These are phyloP conservation scores for Dichotomocladium elegans DNA, from an alignment of 371 early-diverging fungal genomes.

Conservation along the genomic window DNA sequence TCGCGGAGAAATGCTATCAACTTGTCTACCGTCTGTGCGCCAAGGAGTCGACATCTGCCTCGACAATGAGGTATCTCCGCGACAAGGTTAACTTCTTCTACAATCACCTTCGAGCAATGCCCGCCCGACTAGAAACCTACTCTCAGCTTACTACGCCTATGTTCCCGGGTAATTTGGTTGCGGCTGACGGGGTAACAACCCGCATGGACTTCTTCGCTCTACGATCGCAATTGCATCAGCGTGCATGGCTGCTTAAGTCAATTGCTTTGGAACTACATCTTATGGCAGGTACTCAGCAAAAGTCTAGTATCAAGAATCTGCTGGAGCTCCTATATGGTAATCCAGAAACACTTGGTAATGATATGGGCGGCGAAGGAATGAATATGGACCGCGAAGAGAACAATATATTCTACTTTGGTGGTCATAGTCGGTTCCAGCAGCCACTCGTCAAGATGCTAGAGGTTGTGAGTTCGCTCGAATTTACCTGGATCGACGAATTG, in stretches of 20 bases:
- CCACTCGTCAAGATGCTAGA: conserved; percentile 56
- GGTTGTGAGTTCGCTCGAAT: conserved; percentile 51
- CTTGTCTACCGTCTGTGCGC: conserved; percentile 78
- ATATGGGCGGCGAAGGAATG: conserved; percentile 21
- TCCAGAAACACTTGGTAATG: conserved; percentile 4
- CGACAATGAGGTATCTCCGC: conserved; percentile 80
- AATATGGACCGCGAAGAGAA: conserved; percentile 46
- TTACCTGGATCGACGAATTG: conserved; percentile 48
- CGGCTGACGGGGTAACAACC: conserved; percentile 20
- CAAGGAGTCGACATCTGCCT: conserved; percentile 59
- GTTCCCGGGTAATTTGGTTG: conserved; percentile 15
- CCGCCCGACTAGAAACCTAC: conserved; percentile 40
- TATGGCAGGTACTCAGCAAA: conserved; percentile 19
- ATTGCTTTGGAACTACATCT: conserved; percentile 82
- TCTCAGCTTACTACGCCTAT: conserved; percentile 11
- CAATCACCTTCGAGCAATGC: conserved; percentile 53
- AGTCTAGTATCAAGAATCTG: conserved; percentile 51
- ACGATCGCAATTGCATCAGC: conserved; percentile 74
- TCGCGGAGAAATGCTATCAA: conserved; percentile 85
- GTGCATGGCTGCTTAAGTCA: conserved; percentile 86
- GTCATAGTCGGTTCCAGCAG: conserved; percentile 63
- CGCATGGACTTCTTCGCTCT: conserved; percentile 48
- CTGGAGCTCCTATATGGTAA: conserved; percentile 58
- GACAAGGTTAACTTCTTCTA: conserved; percentile 74
- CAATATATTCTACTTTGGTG: conserved; percentile 85